phyloP scores from a whole-genome alignment of 177 flowering plant species.

The Vitis hybrid region DNA sequence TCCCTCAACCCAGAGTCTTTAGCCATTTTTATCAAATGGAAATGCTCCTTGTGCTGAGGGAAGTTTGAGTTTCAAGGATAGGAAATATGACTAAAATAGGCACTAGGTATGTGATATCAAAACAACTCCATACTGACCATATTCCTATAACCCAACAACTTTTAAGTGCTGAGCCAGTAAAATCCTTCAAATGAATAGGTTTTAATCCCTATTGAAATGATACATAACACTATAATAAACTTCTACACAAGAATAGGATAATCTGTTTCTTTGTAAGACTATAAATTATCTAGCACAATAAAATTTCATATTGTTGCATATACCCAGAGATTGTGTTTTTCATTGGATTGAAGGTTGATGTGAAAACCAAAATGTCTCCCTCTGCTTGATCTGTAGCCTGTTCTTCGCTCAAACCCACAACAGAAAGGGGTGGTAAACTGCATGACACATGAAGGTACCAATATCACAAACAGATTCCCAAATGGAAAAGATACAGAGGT shows the following conservation, averaged over 20 bases:
- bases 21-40: neutral
- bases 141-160: no score
- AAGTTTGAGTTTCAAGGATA: neutral
- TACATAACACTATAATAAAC: neutral
- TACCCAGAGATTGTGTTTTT: constrained; percentile 96
- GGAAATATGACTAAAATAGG: neutral
- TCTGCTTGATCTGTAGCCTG: constrained; percentile 79
- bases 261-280: neutral
- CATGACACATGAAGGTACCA: constrained; percentile 17
- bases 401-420: constrained; percentile 91
- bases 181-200: no score
- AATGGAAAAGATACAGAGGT: neutral
- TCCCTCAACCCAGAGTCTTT: neutral
- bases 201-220: no score
- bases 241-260: neutral
- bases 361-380: constrained; percentile 75
- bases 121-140: no score
- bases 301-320: constrained; percentile 10
- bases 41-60: neutral
- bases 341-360: constrained; percentile 96
- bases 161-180: no score
- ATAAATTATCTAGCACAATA: neutral
- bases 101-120: no score
- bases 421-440: constrained; percentile 97
- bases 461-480: neutral